Conservation (phyloP, 495 filamentous ascomycete species). For the Mycothermus thermophilus region DNA sequence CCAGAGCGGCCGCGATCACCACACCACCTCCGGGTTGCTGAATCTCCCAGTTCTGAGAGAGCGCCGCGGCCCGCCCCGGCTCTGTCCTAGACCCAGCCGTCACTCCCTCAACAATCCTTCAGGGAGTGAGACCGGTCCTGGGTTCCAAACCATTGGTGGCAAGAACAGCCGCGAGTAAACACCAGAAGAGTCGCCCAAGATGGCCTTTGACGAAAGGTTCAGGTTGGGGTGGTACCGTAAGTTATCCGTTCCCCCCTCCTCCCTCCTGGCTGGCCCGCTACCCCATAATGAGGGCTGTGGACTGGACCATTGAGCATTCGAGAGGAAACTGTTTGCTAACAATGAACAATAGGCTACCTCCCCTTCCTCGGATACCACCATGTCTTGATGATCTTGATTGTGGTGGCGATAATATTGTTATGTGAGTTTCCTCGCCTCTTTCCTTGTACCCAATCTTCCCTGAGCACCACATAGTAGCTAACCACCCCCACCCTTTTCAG, state of each 20-base stretch:
- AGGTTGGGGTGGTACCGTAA: constrained; percentile 35
- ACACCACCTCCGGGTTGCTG: too few species aligned
- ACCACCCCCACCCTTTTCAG: constrained; percentile 22
- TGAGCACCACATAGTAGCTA: neutral
- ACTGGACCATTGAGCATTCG: neutral
- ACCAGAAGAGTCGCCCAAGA: constrained; percentile 8
- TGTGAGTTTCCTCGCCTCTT: constrained; percentile 45
- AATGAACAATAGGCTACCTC: constrained; percentile 50
- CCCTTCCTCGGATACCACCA: constrained; percentile 98
- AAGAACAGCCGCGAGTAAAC: too few species aligned
- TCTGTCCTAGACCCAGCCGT: constrained; percentile 8
- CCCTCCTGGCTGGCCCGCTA: neutral
- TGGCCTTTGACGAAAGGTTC: constrained; percentile 25
- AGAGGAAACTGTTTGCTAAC: too few species aligned
- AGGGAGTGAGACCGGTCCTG: constrained; percentile 31
- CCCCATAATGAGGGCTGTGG: too few species aligned
- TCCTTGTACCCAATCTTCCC: neutral
- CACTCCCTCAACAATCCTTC: too few species aligned
- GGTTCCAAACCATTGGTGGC: too few species aligned
- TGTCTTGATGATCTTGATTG: constrained; percentile 94
- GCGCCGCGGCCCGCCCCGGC: constrained; percentile 3
- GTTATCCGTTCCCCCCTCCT: constrained; percentile 5
- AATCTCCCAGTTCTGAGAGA: neutral
- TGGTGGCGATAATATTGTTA: constrained; percentile 82
- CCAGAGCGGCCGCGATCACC: constrained; percentile 1